Evolutionary conservation across 805 yeast genomes (phyloP).

Genomic region (Yarrowia yakushimensis): DNA sequence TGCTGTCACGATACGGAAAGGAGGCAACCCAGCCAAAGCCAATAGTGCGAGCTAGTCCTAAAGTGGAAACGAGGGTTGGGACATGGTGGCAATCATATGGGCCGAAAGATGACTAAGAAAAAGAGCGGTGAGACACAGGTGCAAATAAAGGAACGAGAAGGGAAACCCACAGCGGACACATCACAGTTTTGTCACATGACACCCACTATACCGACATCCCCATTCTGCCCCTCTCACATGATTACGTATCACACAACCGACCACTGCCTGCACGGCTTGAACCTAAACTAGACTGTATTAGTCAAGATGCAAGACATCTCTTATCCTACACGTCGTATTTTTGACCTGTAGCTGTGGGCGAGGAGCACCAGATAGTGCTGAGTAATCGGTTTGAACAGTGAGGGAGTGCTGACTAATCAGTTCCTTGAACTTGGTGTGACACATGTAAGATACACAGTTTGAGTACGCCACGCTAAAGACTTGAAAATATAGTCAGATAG

Average conservation of each 20-base stretch:
- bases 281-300: not conserved
- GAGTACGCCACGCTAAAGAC: no score
- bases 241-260: not conserved
- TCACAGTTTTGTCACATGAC: no score
- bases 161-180: no score
- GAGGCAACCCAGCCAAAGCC: slow-evolving; percentile 21
- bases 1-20: slow-evolving; percentile 24
- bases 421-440: slow-evolving; percentile 28
- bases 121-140: no score
- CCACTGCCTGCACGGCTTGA: not conserved
- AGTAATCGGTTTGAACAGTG: not conserved
- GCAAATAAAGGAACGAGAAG: no score
- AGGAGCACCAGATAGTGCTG: not conserved
- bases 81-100: slow-evolving; percentile 7
- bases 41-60: slow-evolving; percentile 21
- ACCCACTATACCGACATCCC: no score
- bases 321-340: not conserved
- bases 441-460: slow-evolving; percentile 8
- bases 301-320: no score
- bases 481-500: no score
- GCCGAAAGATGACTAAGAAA: no score
- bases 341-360: not conserved
- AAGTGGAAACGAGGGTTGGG: slow-evolving; percentile 23
- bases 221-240: not conserved
- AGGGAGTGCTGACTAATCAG: not conserved